Percentiles rank a stretch among this genome's conserved stretches.
Evolutionary conservation across 495 filamentous ascomycete species (phyloP).

Genomic region (Antarctomyces pellizariae): DNA sequence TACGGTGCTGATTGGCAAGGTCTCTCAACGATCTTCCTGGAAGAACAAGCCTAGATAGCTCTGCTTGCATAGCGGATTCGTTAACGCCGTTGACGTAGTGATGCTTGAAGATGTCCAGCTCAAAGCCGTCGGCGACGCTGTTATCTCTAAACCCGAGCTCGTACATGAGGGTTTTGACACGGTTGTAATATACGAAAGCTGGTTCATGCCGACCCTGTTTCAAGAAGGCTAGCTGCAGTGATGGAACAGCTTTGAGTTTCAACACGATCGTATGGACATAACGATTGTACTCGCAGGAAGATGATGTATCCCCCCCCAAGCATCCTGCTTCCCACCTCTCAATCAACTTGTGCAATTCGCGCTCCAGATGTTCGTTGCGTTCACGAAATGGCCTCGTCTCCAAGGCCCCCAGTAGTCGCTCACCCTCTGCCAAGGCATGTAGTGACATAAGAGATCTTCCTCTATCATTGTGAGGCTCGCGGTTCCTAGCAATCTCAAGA

Average conservation of each 20-base stretch:
- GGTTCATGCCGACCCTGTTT: constrained; percentile 23
- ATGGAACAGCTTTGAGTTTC: constrained; percentile 20
- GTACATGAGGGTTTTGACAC: constrained; percentile 16
- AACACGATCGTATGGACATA: constrained; percentile 20
- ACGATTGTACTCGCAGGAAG: constrained; percentile 20
- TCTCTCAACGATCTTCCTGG: constrained; percentile 10
- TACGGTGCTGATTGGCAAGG: constrained; percentile 20
- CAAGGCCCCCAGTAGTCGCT: constrained; percentile 20
- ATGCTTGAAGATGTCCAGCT: constrained; percentile 11
- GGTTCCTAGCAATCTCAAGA: too few relatives aligned
- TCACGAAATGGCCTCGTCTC: constrained; percentile 17
- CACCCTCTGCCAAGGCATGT: constrained; percentile 24
- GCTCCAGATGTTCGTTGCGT: constrained; percentile 14
- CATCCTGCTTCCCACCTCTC: constrained; percentile 18
- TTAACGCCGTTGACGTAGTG: constrained; percentile 24
- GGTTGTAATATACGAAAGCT: constrained; percentile 17
- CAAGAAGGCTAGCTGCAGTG: constrained; percentile 22
- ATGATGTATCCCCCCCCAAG: constrained; percentile 15
- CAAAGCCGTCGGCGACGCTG: constrained; percentile 1
- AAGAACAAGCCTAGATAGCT: too few relatives aligned
- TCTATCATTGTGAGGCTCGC: too few relatives aligned
- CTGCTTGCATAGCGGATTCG: constrained; percentile 14
- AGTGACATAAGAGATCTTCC: constrained; percentile 26
- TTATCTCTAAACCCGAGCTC: constrained; percentile 13
- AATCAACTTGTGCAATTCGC: constrained; percentile 13